Evolutionary conservation across 139 green algal species (phyloP).

Genomic region (Tetradesmus lagerheimii): DNA sequence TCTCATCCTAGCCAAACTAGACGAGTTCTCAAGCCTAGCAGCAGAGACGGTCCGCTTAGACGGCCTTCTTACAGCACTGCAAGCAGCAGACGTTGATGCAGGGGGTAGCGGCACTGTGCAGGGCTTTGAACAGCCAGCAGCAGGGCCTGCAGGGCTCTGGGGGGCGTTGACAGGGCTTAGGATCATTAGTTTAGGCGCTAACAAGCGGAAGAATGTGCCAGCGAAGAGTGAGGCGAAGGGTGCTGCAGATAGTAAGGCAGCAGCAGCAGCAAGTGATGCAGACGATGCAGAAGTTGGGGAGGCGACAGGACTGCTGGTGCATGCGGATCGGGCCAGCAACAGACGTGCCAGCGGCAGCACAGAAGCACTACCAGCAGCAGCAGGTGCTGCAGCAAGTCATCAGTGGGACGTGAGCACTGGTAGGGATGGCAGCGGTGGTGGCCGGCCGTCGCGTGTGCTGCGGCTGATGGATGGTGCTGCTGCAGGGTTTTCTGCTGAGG

Average conservation of each 20-base stretch:
- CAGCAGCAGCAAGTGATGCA: neutral
- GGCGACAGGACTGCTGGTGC: neutral
- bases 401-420: neutral
- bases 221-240: neutral
- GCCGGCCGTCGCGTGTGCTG: constrained; percentile 3
- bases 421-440: neutral
- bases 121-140: neutral
- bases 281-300: neutral
- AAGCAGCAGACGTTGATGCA: constrained; percentile 26
- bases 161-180: neutral
- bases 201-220: neutral
- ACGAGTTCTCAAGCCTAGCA: constrained; percentile 84
- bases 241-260: neutral
- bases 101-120: neutral
- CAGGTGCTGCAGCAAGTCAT: neutral
- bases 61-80: constrained; percentile 6
- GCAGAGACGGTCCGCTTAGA: constrained; percentile 90
- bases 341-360: neutral
- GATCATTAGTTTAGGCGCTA: neutral
- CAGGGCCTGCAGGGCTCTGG: neutral
- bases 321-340: neutral
- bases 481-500: constrained; percentile 26
- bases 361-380: neutral
- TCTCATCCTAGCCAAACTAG: constrained; percentile 94
- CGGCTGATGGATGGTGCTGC: constrained; percentile 16